phyloP scores from a whole-genome alignment of 148 eudicot species.

The Linanthus parryae region DNA sequence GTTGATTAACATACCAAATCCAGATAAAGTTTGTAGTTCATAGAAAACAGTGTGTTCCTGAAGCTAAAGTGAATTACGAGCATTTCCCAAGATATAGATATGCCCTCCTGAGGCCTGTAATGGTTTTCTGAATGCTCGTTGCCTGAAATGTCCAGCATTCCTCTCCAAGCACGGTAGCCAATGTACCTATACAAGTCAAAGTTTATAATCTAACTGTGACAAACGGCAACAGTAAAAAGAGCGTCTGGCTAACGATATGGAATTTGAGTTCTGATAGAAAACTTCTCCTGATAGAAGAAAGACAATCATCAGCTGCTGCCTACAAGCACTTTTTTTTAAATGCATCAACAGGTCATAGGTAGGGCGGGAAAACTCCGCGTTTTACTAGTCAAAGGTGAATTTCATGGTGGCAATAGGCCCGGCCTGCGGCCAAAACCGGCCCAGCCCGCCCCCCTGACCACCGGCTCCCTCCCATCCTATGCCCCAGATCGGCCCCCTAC shows the following conservation, averaged over 20 bases:
- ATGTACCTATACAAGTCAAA: slow-evolving; percentile 55
- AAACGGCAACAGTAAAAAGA: too few relatives aligned
- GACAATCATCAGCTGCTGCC: slow-evolving; percentile 94
- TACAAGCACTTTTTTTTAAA: too few relatives aligned
- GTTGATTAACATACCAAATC: slow-evolving; percentile 83
- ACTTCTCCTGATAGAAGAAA: slow-evolving; percentile 53
- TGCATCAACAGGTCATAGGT: too few relatives aligned
- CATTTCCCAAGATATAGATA: slow-evolving; percentile 74
- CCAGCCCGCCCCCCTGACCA: too few relatives aligned
- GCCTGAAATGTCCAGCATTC: slow-evolving; percentile 61
- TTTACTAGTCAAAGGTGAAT: too few relatives aligned
- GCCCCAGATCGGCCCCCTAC: too few relatives aligned
- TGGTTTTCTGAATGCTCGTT: slow-evolving; percentile 36
- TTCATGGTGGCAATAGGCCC: too few relatives aligned
- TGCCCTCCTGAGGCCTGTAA: slow-evolving; percentile 33
- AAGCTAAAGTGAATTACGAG: slow-evolving; percentile 58
- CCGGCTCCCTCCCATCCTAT: too few relatives aligned
- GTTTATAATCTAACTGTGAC: neutral
- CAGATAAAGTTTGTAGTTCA: slow-evolving; percentile 76
- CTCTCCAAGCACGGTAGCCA: slow-evolving; percentile 96
- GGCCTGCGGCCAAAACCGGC: too few relatives aligned
- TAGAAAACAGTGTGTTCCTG: slow-evolving; percentile 53
- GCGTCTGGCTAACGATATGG: too few relatives aligned
- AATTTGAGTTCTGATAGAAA: slow-evolving; percentile 59
- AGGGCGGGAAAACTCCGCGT: too few relatives aligned